Evolutionary conservation across 2,329 filamentous ascomycete genomes (phyloP).

Genomic region (Penicillium sp.): DNA sequence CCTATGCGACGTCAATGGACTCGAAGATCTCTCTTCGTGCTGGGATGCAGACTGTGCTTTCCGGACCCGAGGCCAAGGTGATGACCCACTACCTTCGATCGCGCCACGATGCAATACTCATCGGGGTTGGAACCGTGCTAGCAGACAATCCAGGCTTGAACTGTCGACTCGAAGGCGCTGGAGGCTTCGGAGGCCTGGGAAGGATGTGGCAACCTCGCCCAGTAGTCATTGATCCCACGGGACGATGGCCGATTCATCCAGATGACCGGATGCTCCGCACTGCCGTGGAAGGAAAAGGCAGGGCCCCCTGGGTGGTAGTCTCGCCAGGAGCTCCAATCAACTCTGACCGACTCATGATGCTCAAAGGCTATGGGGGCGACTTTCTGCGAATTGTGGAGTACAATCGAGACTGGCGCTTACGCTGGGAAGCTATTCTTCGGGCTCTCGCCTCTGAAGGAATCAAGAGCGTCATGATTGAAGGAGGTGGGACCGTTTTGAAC

Average conservation of each 20-base stretch:
- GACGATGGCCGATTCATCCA: conserved; percentile 66
- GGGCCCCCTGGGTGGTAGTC: conserved; percentile 72
- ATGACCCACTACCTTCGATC: conserved; percentile 92
- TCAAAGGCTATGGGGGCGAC: conserved; percentile 50
- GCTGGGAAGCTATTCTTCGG: conserved; percentile 66
- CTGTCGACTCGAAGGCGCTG: conserved; percentile 67
- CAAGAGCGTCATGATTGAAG: conserved; percentile 86
- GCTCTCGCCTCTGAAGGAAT: conserved; percentile 62
- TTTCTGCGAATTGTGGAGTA: conserved; percentile 44
- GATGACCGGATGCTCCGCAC: conserved; percentile 67
- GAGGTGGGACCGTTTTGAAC: conserved; percentile 80
- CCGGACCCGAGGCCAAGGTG: conserved; percentile 77
- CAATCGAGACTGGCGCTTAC: conserved; percentile 49
- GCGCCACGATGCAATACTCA: conserved; percentile 77
- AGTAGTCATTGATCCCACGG: conserved; percentile 75
- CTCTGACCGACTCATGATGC: conserved; percentile 45
- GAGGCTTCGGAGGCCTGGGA: conserved; percentile 56
- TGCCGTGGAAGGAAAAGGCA: conserved; percentile 64
- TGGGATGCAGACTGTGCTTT: conserved; percentile 78
- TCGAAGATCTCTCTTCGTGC: conserved; percentile 73
- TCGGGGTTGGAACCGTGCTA: conserved; percentile 81
- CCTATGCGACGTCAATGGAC: conserved; percentile 89
- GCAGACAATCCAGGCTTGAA: conserved; percentile 86
- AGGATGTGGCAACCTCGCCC: conserved; percentile 71
- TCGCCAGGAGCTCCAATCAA: conserved; percentile 49